A percentile compares a stretch with the other conserved stretches of the same genome.
phyloP scores from a whole-genome alignment of 805 yeast species.

The Saturnispora dispora region DNA sequence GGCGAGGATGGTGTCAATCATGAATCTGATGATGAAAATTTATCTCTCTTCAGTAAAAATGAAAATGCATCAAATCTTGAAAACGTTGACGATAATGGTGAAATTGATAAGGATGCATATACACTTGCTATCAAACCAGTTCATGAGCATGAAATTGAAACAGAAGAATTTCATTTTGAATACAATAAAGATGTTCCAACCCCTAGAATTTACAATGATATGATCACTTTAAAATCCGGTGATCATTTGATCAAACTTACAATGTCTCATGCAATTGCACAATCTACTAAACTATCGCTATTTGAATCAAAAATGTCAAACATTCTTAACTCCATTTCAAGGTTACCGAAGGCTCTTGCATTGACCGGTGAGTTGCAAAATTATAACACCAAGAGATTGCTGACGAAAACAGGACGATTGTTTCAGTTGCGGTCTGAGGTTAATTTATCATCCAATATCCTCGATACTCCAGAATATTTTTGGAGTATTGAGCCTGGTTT shows the following conservation, averaged over 20 bases:
- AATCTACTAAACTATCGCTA: slow-evolving; percentile 81
- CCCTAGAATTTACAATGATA: slow-evolving; percentile 80
- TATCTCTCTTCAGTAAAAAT: slow-evolving; percentile 1
- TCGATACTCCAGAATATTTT: slow-evolving; percentile 93
- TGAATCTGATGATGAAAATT: slow-evolving; percentile 9
- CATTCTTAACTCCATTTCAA: slow-evolving; percentile 75
- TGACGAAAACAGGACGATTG: slow-evolving; percentile 82
- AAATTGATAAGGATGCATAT: slow-evolving; percentile 12
- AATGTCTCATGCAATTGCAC: slow-evolving; percentile 94
- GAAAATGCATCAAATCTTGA: neutral
- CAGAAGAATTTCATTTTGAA: slow-evolving; percentile 77
- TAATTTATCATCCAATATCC: slow-evolving; percentile 77
- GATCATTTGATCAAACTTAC: slow-evolving; percentile 90
- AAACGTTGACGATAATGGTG: slow-evolving; percentile 6
- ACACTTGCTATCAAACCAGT: slow-evolving; percentile 61
- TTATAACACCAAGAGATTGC: slow-evolving; percentile 69
- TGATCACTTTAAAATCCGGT: slow-evolving; percentile 82
- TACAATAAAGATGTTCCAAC: slow-evolving; percentile 40
- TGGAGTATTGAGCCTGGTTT: slow-evolving; percentile 95
- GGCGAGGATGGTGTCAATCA: slow-evolving; percentile 16
- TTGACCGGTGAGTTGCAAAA: slow-evolving; percentile 77
- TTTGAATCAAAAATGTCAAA: slow-evolving; percentile 89
- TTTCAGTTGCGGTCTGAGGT: slow-evolving; percentile 91
- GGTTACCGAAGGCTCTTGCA: slow-evolving; percentile 82
- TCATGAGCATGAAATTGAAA: slow-evolving; percentile 84